Conservation (phyloP, 805 yeast genomes). For the Pichia nanzhaoensis region DNA sequence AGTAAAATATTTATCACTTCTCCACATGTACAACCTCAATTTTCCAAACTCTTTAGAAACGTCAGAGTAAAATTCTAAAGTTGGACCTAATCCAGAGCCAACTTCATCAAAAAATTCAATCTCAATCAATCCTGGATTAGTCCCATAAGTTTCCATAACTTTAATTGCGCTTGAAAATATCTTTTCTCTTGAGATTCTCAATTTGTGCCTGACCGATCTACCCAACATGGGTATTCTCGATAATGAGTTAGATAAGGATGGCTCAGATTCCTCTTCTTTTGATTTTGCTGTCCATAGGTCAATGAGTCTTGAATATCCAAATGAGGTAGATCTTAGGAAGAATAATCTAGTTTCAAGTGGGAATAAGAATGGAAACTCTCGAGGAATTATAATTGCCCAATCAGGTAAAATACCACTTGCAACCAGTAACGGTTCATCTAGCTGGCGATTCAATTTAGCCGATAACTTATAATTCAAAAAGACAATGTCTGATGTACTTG, state of each 20-base stretch:
- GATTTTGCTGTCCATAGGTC: constrained; percentile 61
- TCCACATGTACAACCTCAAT: constrained; percentile 62
- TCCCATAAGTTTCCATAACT: constrained; percentile 67
- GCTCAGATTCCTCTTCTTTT: constrained; percentile 26
- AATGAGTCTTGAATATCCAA: constrained; percentile 80
- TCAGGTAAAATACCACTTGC: constrained; percentile 81
- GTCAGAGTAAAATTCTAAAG: constrained; percentile 81
- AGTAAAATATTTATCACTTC: constrained; percentile 29
- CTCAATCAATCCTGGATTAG: constrained; percentile 76
- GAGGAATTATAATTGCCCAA: constrained; percentile 74
- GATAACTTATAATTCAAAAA: constrained; percentile 77
- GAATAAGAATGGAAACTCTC: constrained; percentile 71
- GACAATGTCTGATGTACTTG: constrained; percentile 26
- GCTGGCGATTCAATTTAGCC: constrained; percentile 77
- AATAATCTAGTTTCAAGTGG: constrained; percentile 76
- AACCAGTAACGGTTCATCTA: constrained; percentile 84
- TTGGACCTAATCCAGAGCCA: constrained; percentile 97
- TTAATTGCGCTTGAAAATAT: constrained; percentile 73
- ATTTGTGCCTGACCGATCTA: constrained; percentile 69
- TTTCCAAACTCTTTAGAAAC: constrained; percentile 70
- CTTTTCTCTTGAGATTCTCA: constrained; percentile 64
- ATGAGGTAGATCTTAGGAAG: constrained; percentile 80
- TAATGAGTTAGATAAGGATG: constrained; percentile 15
- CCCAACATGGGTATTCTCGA: constrained; percentile 48
- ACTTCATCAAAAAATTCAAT: constrained; percentile 85